These are phyloP conservation scores for Colletotrichum cordylinicola DNA, from an alignment of 2,329 filamentous ascomycete genomes.

Conservation along the genomic window DNA sequence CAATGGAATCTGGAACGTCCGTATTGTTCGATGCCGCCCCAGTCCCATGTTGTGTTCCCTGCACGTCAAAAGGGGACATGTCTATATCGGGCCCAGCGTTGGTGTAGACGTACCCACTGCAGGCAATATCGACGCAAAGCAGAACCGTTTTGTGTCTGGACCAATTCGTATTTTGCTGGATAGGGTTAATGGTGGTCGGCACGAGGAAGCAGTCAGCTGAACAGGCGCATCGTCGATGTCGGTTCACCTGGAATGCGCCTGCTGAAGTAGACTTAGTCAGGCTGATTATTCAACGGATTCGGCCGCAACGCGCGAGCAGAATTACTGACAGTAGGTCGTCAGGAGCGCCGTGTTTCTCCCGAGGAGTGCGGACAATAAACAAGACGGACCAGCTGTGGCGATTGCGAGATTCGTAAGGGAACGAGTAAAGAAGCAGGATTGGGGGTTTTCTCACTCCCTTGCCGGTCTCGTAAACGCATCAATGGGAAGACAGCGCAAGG, in stretches of 20 bases:
- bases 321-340: neutral
- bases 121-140: neutral
- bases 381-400: neutral
- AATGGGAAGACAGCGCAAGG: neutral
- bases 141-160: neutral
- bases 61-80: neutral
- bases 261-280: neutral
- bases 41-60: neutral
- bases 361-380: neutral
- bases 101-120: neutral
- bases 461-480: conserved; percentile 6
- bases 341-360: neutral
- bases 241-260: neutral
- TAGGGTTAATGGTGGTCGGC: neutral
- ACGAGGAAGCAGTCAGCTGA: neutral
- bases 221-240: neutral
- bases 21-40: neutral
- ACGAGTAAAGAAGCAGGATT: neutral
- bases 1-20: neutral
- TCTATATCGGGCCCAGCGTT: neutral
- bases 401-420: conserved; percentile 3
- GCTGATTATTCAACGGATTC: neutral
- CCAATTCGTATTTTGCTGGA: neutral
- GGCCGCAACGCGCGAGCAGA: neutral
- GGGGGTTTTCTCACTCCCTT: neutral